Conservation (phyloP, 495 filamentous ascomycete species). For the Lineolata rhizophorae region DNA sequence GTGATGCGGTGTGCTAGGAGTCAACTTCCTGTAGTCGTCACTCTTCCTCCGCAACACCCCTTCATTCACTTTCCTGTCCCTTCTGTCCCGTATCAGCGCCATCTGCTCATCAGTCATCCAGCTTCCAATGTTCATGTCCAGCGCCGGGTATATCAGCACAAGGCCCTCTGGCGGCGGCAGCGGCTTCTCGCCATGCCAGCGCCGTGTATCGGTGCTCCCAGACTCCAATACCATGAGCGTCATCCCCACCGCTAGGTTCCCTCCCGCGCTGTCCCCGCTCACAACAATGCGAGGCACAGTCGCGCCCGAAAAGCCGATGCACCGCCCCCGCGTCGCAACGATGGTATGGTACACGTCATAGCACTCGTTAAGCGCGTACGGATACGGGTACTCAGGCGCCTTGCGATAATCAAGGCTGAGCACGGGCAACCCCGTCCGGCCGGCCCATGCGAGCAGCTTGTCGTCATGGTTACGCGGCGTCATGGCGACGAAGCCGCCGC, state of each 20-base stretch:
- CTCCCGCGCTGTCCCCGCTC: constrained; percentile 82
- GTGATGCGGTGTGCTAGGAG: constrained; percentile 23
- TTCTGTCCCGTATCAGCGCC: constrained; percentile 71
- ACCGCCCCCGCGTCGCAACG: constrained; percentile 51
- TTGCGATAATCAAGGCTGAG: constrained; percentile 86
- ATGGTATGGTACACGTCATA: constrained; percentile 83
- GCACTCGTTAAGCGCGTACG: constrained; percentile 87
- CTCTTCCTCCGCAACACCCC: constrained; percentile 58
- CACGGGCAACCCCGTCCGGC: constrained; percentile 60
- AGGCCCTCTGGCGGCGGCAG: constrained; percentile 65
- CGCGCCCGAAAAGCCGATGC: constrained; percentile 61
- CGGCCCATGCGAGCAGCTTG: constrained; percentile 76
- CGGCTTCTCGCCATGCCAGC: constrained; percentile 31
- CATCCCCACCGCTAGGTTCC: constrained; percentile 66
- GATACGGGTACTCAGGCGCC: constrained; percentile 86
- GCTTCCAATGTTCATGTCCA: constrained; percentile 94
- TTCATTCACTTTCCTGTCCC: constrained; percentile 52
- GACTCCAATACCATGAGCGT: constrained; percentile 75
- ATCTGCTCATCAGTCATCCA: constrained; percentile 99
- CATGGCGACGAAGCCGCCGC: constrained; percentile 94
- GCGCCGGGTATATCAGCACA: constrained; percentile 65
- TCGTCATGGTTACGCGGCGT: constrained; percentile 77
- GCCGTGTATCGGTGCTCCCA: constrained; percentile 28
- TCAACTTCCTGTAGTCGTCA: constrained; percentile 38
- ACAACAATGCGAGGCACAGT: constrained; percentile 52